Percentiles rank a stretch among this genome's conserved stretches.
phyloP scores from a whole-genome alignment of 768 basidiomycete genomes.

The Punctularia strigosozonata region DNA sequence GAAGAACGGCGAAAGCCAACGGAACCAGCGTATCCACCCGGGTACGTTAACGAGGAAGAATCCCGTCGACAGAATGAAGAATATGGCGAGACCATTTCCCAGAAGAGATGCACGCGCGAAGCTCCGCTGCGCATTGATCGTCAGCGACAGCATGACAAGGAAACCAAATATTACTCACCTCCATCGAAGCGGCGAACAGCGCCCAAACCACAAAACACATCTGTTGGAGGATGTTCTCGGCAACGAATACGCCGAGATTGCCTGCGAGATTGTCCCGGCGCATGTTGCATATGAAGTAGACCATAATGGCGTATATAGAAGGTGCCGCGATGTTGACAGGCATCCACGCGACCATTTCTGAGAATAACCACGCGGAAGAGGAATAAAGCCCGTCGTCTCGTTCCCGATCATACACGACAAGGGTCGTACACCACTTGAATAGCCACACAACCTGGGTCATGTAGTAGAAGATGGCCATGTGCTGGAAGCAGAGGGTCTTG shows the following conservation, averaged over 20 bases:
- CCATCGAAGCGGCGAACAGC: slow-evolving; percentile 16
- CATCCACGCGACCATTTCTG: slow-evolving; percentile 19
- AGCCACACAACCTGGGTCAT: slow-evolving; percentile 18
- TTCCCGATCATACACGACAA: slow-evolving; percentile 34
- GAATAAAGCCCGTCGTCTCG: slow-evolving; percentile 21
- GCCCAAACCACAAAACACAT: slow-evolving; percentile 15
- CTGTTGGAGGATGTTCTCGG: slow-evolving; percentile 12
- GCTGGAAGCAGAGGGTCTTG: slow-evolving; percentile 19
- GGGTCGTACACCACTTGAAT: slow-evolving; percentile 22
- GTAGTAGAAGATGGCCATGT: slow-evolving; percentile 19
- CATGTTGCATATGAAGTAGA: slow-evolving; percentile 9
- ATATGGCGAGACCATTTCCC: slow-evolving; percentile 13
- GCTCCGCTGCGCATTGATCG: no score
- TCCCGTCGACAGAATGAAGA: slow-evolving; percentile 1
- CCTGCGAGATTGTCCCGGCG: slow-evolving; percentile 23
- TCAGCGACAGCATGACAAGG: no score
- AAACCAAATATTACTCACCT: no score
- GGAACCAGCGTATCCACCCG: slow-evolving; percentile 25
- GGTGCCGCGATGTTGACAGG: slow-evolving; percentile 23
- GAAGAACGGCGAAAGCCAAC: slow-evolving; percentile 27
- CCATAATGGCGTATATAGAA: slow-evolving; percentile 9
- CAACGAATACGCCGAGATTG: slow-evolving; percentile 19
- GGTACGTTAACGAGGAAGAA: slow-evolving; percentile 6
- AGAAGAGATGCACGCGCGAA: slow-evolving; percentile 22
- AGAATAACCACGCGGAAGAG: not conserved